Evolutionary conservation across 2,329 filamentous ascomycete species (phyloP).

Genomic region (Sarocladium strictum): DNA sequence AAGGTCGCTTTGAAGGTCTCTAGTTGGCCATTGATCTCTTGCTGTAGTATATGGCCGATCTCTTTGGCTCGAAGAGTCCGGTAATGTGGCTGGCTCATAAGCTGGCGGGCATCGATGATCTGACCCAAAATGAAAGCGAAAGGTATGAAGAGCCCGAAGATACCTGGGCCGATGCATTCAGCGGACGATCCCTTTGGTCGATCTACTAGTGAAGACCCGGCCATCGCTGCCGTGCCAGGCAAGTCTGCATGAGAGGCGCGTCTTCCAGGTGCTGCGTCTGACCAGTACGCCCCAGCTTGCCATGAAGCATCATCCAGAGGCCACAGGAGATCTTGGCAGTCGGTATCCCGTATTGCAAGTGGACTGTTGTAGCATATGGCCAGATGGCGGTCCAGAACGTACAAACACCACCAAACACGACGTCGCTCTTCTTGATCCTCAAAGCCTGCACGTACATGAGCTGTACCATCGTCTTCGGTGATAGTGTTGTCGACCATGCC

Average conservation of each 20-base stretch:
- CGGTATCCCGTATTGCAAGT: background rate
- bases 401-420: conserved; percentile 2
- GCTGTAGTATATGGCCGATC: background rate
- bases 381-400: background rate
- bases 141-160: conserved; percentile 1
- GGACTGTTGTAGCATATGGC: conserved; percentile 1
- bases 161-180: background rate
- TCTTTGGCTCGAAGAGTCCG: background rate
- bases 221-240: background rate
- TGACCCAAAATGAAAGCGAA: background rate
- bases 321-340: background rate
- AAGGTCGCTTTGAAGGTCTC: background rate
- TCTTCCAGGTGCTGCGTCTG: background rate
- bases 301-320: conserved; percentile 1
- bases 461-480: background rate
- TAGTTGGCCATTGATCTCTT: conserved; percentile 1
- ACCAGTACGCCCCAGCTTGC: background rate
- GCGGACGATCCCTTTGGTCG: background rate
- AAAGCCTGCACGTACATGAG: background rate
- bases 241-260: background rate
- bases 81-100: background rate
- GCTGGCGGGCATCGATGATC: conserved; percentile 1
- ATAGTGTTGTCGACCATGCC: conserved; percentile 1
- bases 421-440: conserved; percentile 1
- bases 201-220: background rate